Percentiles rank a stretch among this genome's conserved stretches.
These are phyloP conservation scores for Venturia nashicola DNA, from an alignment of 2,329 filamentous ascomycete genomes.

Conservation along the genomic window DNA sequence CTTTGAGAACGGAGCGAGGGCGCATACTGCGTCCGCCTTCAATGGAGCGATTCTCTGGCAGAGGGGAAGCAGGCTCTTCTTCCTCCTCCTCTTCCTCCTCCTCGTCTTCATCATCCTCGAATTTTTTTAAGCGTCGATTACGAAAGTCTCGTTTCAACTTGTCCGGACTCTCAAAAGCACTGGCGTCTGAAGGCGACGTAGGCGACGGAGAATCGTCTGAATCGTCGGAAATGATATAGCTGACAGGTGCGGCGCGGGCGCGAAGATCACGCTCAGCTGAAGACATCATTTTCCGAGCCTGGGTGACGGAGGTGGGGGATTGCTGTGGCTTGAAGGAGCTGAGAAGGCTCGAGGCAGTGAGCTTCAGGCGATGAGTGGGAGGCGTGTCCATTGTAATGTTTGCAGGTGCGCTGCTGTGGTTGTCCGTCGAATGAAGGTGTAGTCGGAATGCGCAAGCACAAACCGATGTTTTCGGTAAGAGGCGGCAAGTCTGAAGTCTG, in stretches of 20 bases:
- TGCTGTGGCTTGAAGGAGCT: slow-evolving; percentile 17
- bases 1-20: slow-evolving; percentile 1
- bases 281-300: slow-evolving; percentile 6
- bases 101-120: neutral
- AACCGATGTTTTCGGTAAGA: neutral
- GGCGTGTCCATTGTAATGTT: neutral
- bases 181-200: neutral
- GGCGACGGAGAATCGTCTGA: slow-evolving; percentile 10
- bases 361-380: neutral
- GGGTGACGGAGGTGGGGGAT: slow-evolving; percentile 15
- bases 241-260: slow-evolving; percentile 3
- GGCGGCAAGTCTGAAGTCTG: too few relatives aligned
- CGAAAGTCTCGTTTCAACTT: neutral
- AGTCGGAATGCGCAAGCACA: neutral
- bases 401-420: neutral
- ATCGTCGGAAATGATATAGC: slow-evolving; percentile 9
- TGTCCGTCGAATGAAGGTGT: neutral
- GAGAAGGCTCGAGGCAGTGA: slow-evolving; percentile 15
- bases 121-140: neutral
- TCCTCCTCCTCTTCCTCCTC: neutral
- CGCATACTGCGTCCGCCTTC: slow-evolving; percentile 2
- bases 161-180: slow-evolving; percentile 8
- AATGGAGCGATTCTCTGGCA: neutral
- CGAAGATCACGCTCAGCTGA: neutral
- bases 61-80: neutral